phyloP scores from a whole-genome alignment of 345 rosid species.

The Xanthoceras sorbifolium region DNA sequence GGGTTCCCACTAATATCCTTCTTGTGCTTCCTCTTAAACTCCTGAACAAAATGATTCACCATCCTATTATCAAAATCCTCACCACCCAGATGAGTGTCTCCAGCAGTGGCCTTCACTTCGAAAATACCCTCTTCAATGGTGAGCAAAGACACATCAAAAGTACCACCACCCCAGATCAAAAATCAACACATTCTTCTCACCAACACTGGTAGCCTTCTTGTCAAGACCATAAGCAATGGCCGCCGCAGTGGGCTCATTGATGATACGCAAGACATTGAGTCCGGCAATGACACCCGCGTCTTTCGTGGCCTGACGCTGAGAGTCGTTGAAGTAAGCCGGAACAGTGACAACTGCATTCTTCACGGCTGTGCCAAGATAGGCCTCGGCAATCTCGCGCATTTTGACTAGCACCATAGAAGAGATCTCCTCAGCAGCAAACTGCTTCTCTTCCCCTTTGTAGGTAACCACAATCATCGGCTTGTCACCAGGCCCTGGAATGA shows the following conservation, averaged over 20 bases:
- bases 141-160: slow-evolving; percentile 54
- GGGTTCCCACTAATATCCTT: slow-evolving; percentile 48
- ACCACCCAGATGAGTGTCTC: slow-evolving; percentile 54
- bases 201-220: slow-evolving; percentile 42
- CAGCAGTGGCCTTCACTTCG: slow-evolving; percentile 51
- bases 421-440: no score
- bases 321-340: slow-evolving; percentile 50
- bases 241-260: slow-evolving; percentile 51
- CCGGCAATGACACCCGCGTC: slow-evolving; percentile 45
- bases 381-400: no score
- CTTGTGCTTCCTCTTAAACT: slow-evolving; percentile 44
- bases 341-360: slow-evolving; percentile 51
- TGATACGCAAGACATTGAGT: slow-evolving; percentile 39
- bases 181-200: slow-evolving; percentile 47
- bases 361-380: slow-evolving; percentile 29
- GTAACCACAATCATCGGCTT: no score
- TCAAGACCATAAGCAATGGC: slow-evolving; percentile 56
- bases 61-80: slow-evolving; percentile 44
- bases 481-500: no score
- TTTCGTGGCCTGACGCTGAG: slow-evolving; percentile 52
- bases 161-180: slow-evolving; percentile 63
- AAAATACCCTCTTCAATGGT: slow-evolving; percentile 51
- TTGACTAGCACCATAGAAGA: no score
- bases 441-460: no score
- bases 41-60: slow-evolving; percentile 48